These are phyloP conservation scores for Claviceps cyperi DNA, from an alignment of 2,329 filamentous ascomycete species.

Conservation along the genomic window DNA sequence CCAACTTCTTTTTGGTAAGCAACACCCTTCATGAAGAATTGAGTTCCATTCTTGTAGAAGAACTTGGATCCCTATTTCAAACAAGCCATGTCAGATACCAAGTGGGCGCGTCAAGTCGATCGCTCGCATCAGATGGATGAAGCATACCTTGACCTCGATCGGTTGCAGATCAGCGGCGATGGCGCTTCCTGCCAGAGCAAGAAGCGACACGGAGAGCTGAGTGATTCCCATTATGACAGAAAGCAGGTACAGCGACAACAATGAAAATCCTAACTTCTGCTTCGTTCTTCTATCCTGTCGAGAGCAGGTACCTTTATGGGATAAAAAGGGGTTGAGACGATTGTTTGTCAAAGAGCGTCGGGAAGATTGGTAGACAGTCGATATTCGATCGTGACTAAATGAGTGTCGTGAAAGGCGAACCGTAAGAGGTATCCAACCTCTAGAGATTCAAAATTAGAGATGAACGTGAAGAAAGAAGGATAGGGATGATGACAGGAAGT, in stretches of 20 bases:
- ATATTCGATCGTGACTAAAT: constrained; percentile 1
- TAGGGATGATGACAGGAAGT: not conserved
- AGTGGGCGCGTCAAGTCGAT: not conserved
- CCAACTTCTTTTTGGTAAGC: constrained; percentile 80
- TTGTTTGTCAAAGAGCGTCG: constrained; percentile 1
- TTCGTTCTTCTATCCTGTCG: not conserved
- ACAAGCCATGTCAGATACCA: not conserved
- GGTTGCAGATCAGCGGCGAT: constrained; percentile 34
- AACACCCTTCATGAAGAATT: constrained; percentile 75
- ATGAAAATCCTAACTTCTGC: not conserved
- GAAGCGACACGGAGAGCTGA: constrained; percentile 18
- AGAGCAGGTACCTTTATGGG: not conserved
- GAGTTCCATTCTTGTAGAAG: constrained; percentile 63
- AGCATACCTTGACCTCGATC: constrained; percentile 53
- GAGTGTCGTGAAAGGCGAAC: constrained; percentile 7
- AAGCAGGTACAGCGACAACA: not conserved
- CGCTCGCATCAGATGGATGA: not conserved
- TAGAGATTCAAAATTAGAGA: constrained; percentile 1
- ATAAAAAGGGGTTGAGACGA: not conserved
- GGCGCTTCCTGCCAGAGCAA: constrained; percentile 28
- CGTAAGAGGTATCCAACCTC: constrained; percentile 6
- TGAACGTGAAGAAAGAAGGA: not conserved
- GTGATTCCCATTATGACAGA: constrained; percentile 19
- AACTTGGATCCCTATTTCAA: constrained; percentile 57
- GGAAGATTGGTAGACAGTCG: constrained; percentile 1